phyloP scores from a whole-genome alignment of 768 basidiomycete species.

The Trichaptum fuscoviolaceum region DNA sequence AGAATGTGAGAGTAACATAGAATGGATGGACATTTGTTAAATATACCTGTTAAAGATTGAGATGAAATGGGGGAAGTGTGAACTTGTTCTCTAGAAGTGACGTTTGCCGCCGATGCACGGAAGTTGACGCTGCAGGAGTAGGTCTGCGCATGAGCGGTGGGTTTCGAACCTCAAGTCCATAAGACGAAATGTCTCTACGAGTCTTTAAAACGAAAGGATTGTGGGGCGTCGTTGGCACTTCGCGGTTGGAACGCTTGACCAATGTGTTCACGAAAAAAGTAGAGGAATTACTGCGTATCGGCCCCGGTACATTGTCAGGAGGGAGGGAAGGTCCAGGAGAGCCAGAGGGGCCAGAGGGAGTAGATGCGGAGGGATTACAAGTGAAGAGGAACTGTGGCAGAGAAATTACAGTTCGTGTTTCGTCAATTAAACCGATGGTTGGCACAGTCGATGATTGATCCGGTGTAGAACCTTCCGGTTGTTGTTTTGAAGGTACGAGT shows the following conservation, averaged over 20 bases:
- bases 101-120: neutral
- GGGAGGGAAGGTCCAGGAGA: neutral
- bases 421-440: neutral
- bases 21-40: neutral
- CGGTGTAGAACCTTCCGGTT: neutral
- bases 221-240: neutral
- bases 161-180: neutral
- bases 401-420: neutral
- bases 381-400: neutral
- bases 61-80: neutral
- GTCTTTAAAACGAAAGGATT: neutral
- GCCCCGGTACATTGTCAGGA: neutral
- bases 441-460: neutral
- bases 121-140: neutral
- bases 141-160: neutral
- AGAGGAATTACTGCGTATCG: neutral
- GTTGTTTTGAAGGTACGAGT: neutral
- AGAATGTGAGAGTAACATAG: neutral
- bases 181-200: neutral
- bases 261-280: neutral
- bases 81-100: neutral
- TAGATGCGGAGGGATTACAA: neutral
- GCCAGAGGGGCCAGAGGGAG: neutral
- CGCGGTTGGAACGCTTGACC: neutral
- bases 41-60: neutral